Evolutionary conservation across 768 basidiomycete species (phyloP).

Genomic region (Leccinum disarticulatum): DNA sequence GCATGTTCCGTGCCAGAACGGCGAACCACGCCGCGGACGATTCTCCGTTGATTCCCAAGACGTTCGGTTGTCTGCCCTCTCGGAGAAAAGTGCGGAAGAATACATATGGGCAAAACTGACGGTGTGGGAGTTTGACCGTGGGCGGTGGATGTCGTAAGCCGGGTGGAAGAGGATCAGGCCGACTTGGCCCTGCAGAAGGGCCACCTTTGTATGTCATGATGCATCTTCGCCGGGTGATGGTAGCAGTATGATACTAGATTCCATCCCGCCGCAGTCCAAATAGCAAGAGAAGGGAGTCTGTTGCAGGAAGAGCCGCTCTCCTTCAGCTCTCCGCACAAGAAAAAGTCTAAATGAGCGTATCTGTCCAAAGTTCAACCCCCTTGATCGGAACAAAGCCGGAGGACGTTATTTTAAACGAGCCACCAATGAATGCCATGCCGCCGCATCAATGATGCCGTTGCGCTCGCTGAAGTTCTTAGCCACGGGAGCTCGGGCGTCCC

Average conservation of each 20-base stretch:
- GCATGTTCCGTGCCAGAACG: background rate
- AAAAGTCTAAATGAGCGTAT: conserved; percentile 25
- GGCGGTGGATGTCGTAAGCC: conserved; percentile 5
- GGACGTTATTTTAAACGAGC: background rate
- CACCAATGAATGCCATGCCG: background rate
- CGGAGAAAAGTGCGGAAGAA: background rate
- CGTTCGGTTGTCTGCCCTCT: background rate
- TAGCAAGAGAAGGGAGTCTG: background rate
- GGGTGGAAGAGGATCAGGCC: background rate
- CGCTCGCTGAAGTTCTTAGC: background rate
- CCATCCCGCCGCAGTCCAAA: background rate
- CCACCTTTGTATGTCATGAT: background rate
- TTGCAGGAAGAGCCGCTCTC: too few species aligned
- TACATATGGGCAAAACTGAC: background rate
- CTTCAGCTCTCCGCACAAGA: background rate
- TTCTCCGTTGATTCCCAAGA: background rate
- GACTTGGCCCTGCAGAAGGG: background rate
- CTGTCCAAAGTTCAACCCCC: background rate
- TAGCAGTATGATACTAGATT: background rate
- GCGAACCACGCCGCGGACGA: conserved; percentile 18
- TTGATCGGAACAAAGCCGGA: conserved; percentile 9
- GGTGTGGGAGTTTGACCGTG: conserved; percentile 1
- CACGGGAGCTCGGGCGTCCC: background rate
- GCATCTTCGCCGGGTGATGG: background rate
- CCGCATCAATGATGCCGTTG: background rate